Evolutionary conservation across 768 basidiomycete species (phyloP).

Genomic region (Collybiopsis confluens): DNA sequence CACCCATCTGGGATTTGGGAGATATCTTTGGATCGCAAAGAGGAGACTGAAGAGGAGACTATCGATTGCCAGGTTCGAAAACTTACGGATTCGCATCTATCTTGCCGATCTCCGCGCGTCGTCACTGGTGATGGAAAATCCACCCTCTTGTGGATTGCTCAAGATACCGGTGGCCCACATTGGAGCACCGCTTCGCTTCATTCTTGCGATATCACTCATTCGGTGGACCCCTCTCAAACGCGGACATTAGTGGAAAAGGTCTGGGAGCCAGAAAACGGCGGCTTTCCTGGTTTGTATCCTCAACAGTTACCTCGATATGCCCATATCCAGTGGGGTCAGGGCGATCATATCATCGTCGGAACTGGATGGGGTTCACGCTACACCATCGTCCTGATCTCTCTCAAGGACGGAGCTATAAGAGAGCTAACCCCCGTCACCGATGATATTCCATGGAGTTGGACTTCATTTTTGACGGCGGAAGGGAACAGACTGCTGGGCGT

Average conservation of each 20-base stretch:
- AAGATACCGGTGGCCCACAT: conserved; percentile 55
- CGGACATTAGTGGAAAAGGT: conserved; percentile 37
- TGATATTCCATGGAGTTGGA: conserved; percentile 44
- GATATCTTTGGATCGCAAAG: conserved; percentile 24
- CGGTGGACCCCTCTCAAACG: conserved; percentile 9
- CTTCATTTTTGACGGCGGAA: conserved; percentile 43
- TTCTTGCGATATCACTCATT: conserved; percentile 30
- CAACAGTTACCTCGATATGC: conserved; percentile 31
- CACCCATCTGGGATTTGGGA: conserved; percentile 56
- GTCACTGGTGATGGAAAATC: conserved; percentile 19
- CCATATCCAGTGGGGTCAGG: conserved; percentile 6
- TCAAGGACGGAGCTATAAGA: conserved; percentile 32
- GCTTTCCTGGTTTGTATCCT: conserved; percentile 62
- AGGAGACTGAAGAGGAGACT: conserved; percentile 5
- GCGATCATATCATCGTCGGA: conserved; percentile 33
- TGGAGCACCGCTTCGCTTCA: conserved; percentile 51
- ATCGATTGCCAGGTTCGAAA: conserved; percentile 24
- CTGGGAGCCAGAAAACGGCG: conserved; percentile 28
- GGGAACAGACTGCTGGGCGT: conserved; percentile 41
- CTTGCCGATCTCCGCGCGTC: conserved; percentile 59
- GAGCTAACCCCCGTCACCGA: conserved; percentile 36
- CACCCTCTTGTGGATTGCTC: conserved; percentile 50
- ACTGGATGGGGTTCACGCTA: conserved; percentile 53
- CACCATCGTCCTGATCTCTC: conserved; percentile 44
- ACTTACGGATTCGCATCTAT: conserved; percentile 38